Percentiles rank a stretch among this genome's conserved stretches.
Conservation (phyloP, 805 yeast genomes). For the Candida morakotiae region DNA sequence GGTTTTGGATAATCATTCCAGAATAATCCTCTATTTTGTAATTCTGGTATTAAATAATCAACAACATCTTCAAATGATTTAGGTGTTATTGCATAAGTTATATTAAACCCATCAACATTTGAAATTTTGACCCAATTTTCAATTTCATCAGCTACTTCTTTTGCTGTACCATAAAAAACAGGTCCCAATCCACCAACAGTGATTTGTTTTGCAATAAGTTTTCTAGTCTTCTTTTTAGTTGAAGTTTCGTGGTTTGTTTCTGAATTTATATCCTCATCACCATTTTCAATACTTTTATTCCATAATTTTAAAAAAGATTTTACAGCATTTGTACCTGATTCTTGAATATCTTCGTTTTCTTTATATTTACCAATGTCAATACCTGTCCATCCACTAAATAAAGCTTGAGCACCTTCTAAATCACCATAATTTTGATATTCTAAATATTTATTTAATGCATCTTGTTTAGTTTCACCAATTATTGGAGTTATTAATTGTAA, state of each 20-base stretch:
- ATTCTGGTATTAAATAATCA: conserved; percentile 32
- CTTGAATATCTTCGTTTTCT: conserved; percentile 25
- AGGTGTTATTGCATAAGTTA: conserved; percentile 34
- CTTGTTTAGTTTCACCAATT: conserved; percentile 38
- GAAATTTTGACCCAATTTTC: conserved; percentile 35
- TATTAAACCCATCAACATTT: conserved; percentile 42
- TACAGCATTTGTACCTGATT: conserved; percentile 29
- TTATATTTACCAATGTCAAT: conserved; percentile 33
- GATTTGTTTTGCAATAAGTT: conserved; percentile 23
- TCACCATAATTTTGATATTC: conserved; percentile 30
- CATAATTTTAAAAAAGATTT: conserved; percentile 28
- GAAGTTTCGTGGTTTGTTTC: neutral
- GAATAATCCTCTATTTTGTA: conserved; percentile 29
- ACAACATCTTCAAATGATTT: conserved; percentile 35
- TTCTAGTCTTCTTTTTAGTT: conserved; percentile 17
- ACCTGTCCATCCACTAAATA: conserved; percentile 40
- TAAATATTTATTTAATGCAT: conserved; percentile 34
- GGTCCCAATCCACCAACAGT: conserved; percentile 29
- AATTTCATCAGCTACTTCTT: conserved; percentile 36
- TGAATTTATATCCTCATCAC: conserved; percentile 9
- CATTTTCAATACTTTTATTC: conserved; percentile 26
- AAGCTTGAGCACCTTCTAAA: conserved; percentile 38
- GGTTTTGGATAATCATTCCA: conserved; percentile 33
- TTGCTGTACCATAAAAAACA: conserved; percentile 30
- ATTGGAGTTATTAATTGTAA: conserved; percentile 33